phyloP scores from a whole-genome alignment of 306 rosid species.

The Oxytropis ochrocephala region DNA sequence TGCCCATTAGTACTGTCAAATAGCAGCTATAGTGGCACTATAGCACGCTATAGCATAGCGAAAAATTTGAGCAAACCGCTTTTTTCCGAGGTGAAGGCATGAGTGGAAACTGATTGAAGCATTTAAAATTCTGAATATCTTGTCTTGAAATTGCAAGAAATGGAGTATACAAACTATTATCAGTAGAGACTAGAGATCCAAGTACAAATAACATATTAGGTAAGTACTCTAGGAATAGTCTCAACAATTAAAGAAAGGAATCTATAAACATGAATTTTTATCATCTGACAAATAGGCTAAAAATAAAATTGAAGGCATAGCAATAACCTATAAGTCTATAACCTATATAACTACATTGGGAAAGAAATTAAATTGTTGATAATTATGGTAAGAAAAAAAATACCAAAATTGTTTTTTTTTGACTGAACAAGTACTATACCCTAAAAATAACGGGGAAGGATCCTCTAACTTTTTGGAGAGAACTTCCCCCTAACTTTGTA shows the following conservation, averaged over 20 bases:
- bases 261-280: not conserved
- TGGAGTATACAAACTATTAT: not conserved
- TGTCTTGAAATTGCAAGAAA: not conserved
- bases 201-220: not conserved
- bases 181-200: not conserved
- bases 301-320: not conserved
- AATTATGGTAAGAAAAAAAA: not conserved
- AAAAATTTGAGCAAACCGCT: too few relatives aligned
- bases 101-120: not conserved
- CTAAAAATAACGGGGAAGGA: too few relatives aligned
- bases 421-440: too few relatives aligned
- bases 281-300: not conserved
- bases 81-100: not conserved
- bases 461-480: too few relatives aligned
- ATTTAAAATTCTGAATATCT: not conserved
- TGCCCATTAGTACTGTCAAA: too few relatives aligned
- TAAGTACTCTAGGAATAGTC: not conserved
- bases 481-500: too few relatives aligned
- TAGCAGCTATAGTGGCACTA: too few relatives aligned
- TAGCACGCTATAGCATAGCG: too few relatives aligned
- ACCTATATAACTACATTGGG: not conserved
- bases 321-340: too few relatives aligned
- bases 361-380: not conserved
- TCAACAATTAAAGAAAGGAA: not conserved
- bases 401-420: too few relatives aligned